Percentiles rank a stretch among this genome's conserved stretches.
These are phyloP conservation scores for Tricholoma saponaceum DNA, from an alignment of 768 basidiomycete species.

Conservation along the genomic window DNA sequence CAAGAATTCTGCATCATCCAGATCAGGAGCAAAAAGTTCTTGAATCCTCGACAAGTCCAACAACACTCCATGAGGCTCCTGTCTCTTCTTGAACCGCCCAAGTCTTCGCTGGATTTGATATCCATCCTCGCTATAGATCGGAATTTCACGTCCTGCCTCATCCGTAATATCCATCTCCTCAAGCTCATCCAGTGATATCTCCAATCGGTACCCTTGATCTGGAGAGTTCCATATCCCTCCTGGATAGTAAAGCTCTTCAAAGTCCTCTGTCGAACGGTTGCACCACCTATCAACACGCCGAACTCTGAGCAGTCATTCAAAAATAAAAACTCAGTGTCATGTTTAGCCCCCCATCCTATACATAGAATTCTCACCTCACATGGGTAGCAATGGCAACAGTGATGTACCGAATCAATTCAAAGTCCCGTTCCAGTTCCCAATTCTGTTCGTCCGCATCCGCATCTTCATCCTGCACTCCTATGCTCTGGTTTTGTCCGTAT, in stretches of 20 bases:
- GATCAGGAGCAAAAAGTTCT: no score
- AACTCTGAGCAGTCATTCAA: no score
- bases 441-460: no score
- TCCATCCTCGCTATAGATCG: not conserved
- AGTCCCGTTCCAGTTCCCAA: not conserved
- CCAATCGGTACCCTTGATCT: not conserved
- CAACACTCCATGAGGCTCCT: not conserved
- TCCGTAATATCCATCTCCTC: not conserved
- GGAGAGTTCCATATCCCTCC: not conserved
- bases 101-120: not conserved
- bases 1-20: not conserved
- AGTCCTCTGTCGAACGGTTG: no score
- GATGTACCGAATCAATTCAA: no score
- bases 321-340: no score
- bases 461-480: not conserved
- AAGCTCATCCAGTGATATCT: not conserved
- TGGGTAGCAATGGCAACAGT: no score
- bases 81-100: not conserved
- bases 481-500: not conserved
- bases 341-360: no score
- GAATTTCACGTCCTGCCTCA: not conserved
- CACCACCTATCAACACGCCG: no score
- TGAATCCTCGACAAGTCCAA: not conserved
- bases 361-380: no score
- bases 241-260: not conserved